Evolutionary conservation across 495 filamentous ascomycete species (phyloP).

Genomic region (Saxispiralis lemnorum): DNA sequence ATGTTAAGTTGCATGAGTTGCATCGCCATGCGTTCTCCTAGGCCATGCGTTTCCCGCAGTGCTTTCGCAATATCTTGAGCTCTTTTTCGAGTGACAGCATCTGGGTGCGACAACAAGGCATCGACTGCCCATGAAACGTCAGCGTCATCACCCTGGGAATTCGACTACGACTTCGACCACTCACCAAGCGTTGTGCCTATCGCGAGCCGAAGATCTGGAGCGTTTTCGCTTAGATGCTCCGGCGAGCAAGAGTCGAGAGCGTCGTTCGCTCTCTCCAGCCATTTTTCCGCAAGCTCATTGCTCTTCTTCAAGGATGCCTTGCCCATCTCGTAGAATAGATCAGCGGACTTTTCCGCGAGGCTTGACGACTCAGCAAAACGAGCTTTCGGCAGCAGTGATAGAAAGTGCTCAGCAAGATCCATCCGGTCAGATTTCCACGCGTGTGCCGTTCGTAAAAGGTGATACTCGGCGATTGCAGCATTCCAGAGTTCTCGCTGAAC

Average conservation of each 20-base stretch:
- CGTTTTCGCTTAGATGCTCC: conserved; percentile 38
- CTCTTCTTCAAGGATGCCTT: conserved; percentile 34
- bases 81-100: conserved; percentile 29
- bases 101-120: conserved; percentile 8
- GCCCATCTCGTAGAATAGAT: conserved; percentile 58
- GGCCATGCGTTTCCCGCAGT: conserved; percentile 34
- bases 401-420: conserved; percentile 65
- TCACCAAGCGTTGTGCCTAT: conserved; percentile 36
- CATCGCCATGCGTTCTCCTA: conserved; percentile 46
- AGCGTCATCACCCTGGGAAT: no score
- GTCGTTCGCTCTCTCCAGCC: conserved; percentile 56
- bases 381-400: conserved; percentile 28
- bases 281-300: conserved; percentile 41
- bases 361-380: conserved; percentile 25
- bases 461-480: conserved; percentile 45
- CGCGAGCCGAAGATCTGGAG: conserved; percentile 44
- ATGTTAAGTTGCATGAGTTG: conserved; percentile 53
- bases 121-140: background rate
- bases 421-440: conserved; percentile 52
- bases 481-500: conserved; percentile 15
- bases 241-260: conserved; percentile 38
- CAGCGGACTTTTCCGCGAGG: conserved; percentile 46
- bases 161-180: no score
- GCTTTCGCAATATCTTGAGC: conserved; percentile 40
- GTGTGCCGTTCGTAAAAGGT: conserved; percentile 42